A percentile compares a stretch with the other conserved stretches of the same genome.
Evolutionary conservation across 306 rosid species (phyloP).

Genomic region (Cyamopsis tetragonoloba): DNA sequence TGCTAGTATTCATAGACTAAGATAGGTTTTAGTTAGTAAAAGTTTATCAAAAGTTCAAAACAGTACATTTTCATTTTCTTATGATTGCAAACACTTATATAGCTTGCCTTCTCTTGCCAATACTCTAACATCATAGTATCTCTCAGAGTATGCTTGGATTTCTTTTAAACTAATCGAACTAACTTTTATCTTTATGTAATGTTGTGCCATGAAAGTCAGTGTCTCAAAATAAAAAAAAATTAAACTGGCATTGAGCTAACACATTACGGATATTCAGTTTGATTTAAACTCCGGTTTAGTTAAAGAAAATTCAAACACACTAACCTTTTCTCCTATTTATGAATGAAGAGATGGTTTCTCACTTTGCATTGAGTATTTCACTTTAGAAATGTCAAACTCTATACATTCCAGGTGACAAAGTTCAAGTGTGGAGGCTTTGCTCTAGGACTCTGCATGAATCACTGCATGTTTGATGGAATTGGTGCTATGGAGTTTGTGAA

Average conservation of each 20-base stretch:
- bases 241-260: too few relatives aligned
- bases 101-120: not conserved
- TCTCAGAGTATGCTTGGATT: too few relatives aligned
- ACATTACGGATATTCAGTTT: too few relatives aligned
- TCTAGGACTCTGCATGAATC: constrained; percentile 78
- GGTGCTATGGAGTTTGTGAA: constrained; percentile 83
- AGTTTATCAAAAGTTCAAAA: not conserved
- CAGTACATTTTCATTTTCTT: not conserved
- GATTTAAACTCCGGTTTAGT: too few relatives aligned
- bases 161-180: too few relatives aligned
- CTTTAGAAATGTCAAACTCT: constrained; percentile 13
- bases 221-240: too few relatives aligned
- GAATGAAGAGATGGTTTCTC: not conserved
- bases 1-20: not conserved
- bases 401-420: constrained; percentile 64
- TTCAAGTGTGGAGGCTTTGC: constrained; percentile 88
- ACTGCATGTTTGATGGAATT: constrained; percentile 86
- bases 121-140: constrained; percentile 5
- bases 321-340: not conserved
- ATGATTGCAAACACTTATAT: not conserved
- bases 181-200: too few relatives aligned
- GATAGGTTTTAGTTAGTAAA: not conserved
- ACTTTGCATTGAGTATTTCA: not conserved
- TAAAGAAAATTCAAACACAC: too few relatives aligned
- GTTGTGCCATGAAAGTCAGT: too few relatives aligned